Evolutionary conservation across 495 filamentous ascomycete genomes (phyloP), one percentile per base, ranked within the genome.

Genomic region (Aspergillus incahuasiensis): DNA sequence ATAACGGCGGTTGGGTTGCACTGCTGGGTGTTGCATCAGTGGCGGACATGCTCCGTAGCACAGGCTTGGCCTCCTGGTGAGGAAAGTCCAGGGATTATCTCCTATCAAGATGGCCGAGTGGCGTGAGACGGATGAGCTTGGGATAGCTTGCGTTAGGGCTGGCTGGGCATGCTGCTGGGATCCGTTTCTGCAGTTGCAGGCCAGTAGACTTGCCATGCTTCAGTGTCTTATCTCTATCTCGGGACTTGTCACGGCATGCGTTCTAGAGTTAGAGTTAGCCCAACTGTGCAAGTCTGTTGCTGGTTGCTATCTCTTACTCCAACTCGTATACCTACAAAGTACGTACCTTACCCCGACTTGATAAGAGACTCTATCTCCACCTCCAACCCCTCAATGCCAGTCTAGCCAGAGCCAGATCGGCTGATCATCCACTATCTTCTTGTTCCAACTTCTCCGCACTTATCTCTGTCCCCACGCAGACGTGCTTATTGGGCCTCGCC

Each of bases 71-170:
- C 34, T n/a, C n/a, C 19, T 38, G 48, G 19, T 25, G 25, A 50
- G 24, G 20, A 16, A 24, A 40, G n/a, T 50, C 48, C 35, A n/a
- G 11, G 22, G 6, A n/a, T 16, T 12, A n/a, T 6, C 19, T 28
- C 20, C 48, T 50, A 40, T 50, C 48, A 25, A 4, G 13, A 16
- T 1, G 28, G 6, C 16, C 20, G 21, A 1, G 48, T 50, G 48
- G 34, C 11, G 16, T 16, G 48, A 34, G 34, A 22, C 9, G 32
- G 48, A 3, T 15, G 12, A 34, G 48, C 4, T 24, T 22, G 19
- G 11, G 9, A 40, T 50, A 50, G 48, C 38, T 19, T 50, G 48
- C 48, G 34, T 39, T 50, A 50, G 48, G 18, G 38, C 32, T 9
- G 48, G 16, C 47, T 49, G 16, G 46, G 46, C 46, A 21, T 35